Conservation (phyloP, 139 green algal genomes). For the Ettlia oleoabundans region DNA sequence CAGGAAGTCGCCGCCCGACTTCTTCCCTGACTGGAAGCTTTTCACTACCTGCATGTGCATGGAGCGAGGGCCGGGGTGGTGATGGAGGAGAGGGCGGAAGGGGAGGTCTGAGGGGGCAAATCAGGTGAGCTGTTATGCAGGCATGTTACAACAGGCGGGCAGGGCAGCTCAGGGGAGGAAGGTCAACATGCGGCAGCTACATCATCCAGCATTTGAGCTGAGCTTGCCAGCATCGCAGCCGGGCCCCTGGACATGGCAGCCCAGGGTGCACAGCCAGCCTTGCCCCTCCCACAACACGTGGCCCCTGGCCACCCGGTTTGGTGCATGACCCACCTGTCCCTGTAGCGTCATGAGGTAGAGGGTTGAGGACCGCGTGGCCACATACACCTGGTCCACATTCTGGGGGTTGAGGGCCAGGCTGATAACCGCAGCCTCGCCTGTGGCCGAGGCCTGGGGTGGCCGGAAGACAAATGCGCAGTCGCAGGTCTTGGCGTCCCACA, state of each 20-base stretch:
- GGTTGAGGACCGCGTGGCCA: slow-evolving; percentile 80
- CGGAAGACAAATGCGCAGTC: slow-evolving; percentile 83
- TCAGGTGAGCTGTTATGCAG: too few species aligned
- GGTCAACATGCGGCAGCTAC: not conserved
- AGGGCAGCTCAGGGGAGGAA: not conserved
- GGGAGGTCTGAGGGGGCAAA: not conserved
- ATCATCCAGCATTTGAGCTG: not conserved
- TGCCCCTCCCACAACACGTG: not conserved
- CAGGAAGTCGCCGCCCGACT: slow-evolving; percentile 38
- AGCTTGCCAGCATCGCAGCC: too few species aligned
- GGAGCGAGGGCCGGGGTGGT: not conserved
- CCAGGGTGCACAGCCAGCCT: not conserved
- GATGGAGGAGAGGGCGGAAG: not conserved
- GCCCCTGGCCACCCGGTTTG: not conserved
- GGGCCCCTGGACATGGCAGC: too few species aligned
- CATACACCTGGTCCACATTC: slow-evolving; percentile 89
- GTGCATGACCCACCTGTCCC: slow-evolving; percentile 60
- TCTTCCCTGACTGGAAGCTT: slow-evolving; percentile 69
- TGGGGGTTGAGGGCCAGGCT: slow-evolving; percentile 77
- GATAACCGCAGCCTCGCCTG: slow-evolving; percentile 74
- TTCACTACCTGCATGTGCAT: slow-evolving; percentile 62
- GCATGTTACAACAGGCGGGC: not conserved
- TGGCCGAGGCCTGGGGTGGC: slow-evolving; percentile 29
- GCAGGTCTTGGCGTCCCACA: slow-evolving; percentile 93
- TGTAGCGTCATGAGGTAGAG: slow-evolving; percentile 90